Conservation (phyloP, 2,329 filamentous ascomycete species). For the Mariannaea sp. region DNA sequence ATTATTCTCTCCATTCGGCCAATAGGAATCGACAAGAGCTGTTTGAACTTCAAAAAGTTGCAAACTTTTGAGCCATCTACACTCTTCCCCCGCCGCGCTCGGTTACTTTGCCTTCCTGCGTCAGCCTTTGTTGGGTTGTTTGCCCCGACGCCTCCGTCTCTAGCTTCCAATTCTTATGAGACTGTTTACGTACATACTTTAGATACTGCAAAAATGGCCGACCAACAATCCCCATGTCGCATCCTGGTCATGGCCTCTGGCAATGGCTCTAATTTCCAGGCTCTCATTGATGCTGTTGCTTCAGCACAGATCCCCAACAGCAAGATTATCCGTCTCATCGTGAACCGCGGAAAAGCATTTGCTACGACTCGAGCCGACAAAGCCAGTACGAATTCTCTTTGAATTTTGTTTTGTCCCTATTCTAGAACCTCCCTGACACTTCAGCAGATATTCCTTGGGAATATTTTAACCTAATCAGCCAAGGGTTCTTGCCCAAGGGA, state of each 20-base stretch:
- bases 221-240: conserved; percentile 44
- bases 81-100: no score
- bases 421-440: neutral
- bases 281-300: conserved; percentile 60
- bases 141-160: no score
- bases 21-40: no score
- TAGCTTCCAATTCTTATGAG: no score
- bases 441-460: conserved; percentile 63
- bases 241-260: conserved; percentile 74
- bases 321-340: conserved; percentile 52
- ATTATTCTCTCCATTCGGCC: no score
- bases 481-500: conserved; percentile 62
- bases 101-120: no score
- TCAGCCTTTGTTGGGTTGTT: no score
- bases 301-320: conserved; percentile 47
- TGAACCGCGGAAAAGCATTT: conserved; percentile 55
- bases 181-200: no score
- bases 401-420: neutral
- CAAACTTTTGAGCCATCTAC: no score
- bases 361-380: conserved; percentile 49
- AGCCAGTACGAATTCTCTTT: conserved; percentile 47
- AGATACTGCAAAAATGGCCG: conserved; percentile 8
- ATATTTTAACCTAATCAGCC: conserved; percentile 80
- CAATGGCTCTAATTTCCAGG: conserved; percentile 79
- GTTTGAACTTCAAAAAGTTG: no score